Evolutionary conservation across 306 rosid species (phyloP).

Genomic region (Prunus salicina): DNA sequence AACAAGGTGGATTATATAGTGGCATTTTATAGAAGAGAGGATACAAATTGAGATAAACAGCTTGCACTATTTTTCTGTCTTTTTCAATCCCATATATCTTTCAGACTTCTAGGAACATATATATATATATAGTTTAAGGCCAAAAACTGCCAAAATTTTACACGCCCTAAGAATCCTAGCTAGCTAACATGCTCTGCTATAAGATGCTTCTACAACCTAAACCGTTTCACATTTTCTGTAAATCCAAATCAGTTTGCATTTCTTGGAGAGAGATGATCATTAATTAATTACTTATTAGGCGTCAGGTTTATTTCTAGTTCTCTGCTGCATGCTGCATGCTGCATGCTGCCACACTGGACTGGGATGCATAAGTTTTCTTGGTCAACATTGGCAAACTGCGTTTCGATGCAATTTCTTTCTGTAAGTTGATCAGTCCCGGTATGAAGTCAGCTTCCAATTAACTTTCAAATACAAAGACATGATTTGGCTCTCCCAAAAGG

Average conservation of each 20-base stretch:
- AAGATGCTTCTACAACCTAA: neutral
- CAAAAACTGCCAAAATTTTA: neutral
- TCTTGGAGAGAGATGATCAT: too few relatives aligned
- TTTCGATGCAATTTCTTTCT: neutral
- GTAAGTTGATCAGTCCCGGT: neutral
- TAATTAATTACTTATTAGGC: too few relatives aligned
- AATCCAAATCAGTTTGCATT: too few relatives aligned
- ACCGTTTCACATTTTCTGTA: neutral
- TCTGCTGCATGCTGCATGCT: neutral
- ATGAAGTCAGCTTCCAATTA: neutral
- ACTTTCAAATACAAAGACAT: neutral
- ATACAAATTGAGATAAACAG: neutral
- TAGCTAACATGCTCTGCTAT: neutral
- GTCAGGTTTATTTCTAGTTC: neutral
- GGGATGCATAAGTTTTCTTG: neutral
- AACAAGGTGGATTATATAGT: neutral
- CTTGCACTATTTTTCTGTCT: neutral
- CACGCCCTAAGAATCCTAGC: neutral
- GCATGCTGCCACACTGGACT: neutral
- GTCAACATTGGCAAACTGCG: conserved; percentile 12
- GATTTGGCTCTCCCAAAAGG: neutral
- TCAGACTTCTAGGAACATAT: neutral
- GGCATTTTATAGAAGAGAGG: neutral
- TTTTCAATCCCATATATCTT: neutral
- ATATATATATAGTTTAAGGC: neutral